Evolutionary conservation across 2,329 filamentous ascomycete species (phyloP).

Genomic region (Pyricularia grisea): DNA sequence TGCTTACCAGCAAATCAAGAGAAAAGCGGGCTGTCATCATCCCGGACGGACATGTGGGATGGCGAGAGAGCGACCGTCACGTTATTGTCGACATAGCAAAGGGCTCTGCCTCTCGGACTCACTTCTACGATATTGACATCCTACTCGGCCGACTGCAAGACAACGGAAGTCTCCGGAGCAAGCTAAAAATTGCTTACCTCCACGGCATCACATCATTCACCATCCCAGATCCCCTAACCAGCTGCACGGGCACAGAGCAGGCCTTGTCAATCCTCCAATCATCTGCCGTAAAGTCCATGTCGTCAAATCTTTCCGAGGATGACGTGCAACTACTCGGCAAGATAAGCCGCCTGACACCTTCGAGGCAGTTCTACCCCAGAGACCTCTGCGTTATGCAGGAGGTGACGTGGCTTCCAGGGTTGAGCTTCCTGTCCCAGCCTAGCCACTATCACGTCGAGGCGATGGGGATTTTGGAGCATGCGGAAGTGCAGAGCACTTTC

Average conservation of each 20-base stretch:
- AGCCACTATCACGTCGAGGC: neutral
- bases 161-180: conserved; percentile 39
- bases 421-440: neutral
- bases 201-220: conserved; percentile 45
- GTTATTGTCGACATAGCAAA: conserved; percentile 13
- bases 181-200: conserved; percentile 40
- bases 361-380: neutral
- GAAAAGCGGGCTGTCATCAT: conserved; percentile 22
- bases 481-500: neutral
- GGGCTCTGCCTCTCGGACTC: conserved; percentile 13
- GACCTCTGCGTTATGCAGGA: neutral
- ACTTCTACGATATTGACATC: conserved; percentile 38
- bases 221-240: conserved; percentile 37
- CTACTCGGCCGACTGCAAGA: conserved; percentile 39
- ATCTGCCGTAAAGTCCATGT: conserved; percentile 25
- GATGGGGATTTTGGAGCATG: too few relatives aligned
- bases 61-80: neutral
- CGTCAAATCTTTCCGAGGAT: conserved; percentile 19
- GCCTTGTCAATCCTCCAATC: conserved; percentile 38
- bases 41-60: conserved; percentile 21
- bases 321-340: conserved; percentile 23
- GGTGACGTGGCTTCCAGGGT: neutral
- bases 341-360: conserved; percentile 23
- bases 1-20: conserved; percentile 22
- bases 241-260: conserved; percentile 43